These are phyloP conservation scores for Wickerhamiella domercqiae DNA, from an alignment of 805 yeast species.

Conservation along the genomic window DNA sequence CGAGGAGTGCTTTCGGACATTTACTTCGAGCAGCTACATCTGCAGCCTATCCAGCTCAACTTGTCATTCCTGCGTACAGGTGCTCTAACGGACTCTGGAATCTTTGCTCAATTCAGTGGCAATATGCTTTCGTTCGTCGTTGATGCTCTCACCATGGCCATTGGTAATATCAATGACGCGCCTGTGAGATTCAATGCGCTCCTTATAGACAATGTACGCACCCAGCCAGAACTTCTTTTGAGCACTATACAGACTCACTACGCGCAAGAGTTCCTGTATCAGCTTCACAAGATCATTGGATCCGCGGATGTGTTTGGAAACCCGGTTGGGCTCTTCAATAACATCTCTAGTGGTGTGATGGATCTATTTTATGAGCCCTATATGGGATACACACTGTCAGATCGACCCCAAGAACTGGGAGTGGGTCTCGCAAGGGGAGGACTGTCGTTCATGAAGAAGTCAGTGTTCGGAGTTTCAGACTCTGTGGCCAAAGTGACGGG, in stretches of 20 bases:
- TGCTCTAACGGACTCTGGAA: slow-evolving; percentile 41
- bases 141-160: slow-evolving; percentile 86
- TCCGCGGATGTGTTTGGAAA: slow-evolving; percentile 94
- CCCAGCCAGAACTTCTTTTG: slow-evolving; percentile 58
- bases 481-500: slow-evolving; percentile 88
- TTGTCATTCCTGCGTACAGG: slow-evolving; percentile 72
- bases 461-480: slow-evolving; percentile 89
- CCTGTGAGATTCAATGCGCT: slow-evolving; percentile 82
- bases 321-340: slow-evolving; percentile 92
- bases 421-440: slow-evolving; percentile 95
- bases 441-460: slow-evolving; percentile 78
- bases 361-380: slow-evolving; percentile 96
- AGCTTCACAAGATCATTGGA: slow-evolving; percentile 81
- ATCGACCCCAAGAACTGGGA: slow-evolving; percentile 90
- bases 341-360: slow-evolving; percentile 84
- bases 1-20: slow-evolving; percentile 35
- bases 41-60: slow-evolving; percentile 83
- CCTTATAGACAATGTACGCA: slow-evolving; percentile 75
- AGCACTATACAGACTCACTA: slow-evolving; percentile 71
- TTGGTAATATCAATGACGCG: slow-evolving; percentile 94
- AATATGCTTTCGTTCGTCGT: slow-evolving; percentile 35
- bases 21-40: slow-evolving; percentile 81
- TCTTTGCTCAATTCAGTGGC: slow-evolving; percentile 29
- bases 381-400: slow-evolving; percentile 86
- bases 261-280: slow-evolving; percentile 82